Base-by-base conservation (phyloP, 352 stramenopile genomes). In the Saprolegnia parasitica region DNA sequence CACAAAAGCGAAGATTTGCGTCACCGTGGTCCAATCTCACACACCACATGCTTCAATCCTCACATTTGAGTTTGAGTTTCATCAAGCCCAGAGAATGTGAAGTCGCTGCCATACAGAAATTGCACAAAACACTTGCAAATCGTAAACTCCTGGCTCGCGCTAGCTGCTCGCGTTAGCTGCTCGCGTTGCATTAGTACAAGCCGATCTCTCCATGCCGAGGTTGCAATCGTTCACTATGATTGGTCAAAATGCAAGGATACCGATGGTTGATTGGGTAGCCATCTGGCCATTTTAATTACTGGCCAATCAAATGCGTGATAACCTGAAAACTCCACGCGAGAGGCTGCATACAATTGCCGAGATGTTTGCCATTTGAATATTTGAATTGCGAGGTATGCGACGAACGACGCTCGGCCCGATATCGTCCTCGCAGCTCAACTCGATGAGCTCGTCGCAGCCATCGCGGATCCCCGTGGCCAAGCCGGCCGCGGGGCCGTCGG, bases 401-500 rank as follows among this genome's bases (percentile, higher is more conserved):
- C 86, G 86, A 74, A 95, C 84, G 75, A 95, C 86, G 68, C 81
- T 95, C 67, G 86, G 84, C 10, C 81, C 86, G 56, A 86, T 91
- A 67, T 90, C 83, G 55, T 93, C 86, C 67, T 92, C 86, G 71
- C 86, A 93, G 79, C 82, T 92, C 56, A 95, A 95, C 73, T 71
- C 77, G 40, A 80, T 86, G 47, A 73, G 75, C 1, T 49, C 42
- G 13, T 68, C 73, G 37, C 67, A 80, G 11, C 76, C 80, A 20
- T 50, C 70, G 20, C 83, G 85, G 52, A 80, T 91, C 65, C 91
- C 86, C 0, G 70, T 90, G 5, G 82, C 75, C 23, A 71, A 81
- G 54, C 61, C 56, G 26, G 13, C 50, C n/a, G 68, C 63, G 68
- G 85, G 83, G 55, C 77, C 73, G 35, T 18, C 67, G 5, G 65